Percentiles rank a stretch among this genome's conserved stretches.
Conservation (phyloP, 192 early-diverging fungal species). For the Piromyces finnis region DNA sequence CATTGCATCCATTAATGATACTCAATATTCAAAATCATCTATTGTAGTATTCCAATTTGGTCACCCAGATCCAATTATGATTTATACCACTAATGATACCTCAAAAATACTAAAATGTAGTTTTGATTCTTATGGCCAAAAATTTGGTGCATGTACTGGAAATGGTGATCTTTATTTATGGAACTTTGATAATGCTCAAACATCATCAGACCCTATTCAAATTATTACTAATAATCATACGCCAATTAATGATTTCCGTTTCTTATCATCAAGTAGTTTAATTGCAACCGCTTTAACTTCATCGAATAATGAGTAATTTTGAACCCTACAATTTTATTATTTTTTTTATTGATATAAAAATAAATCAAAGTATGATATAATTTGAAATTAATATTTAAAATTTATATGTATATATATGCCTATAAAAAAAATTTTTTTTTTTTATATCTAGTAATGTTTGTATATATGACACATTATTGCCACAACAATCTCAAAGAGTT, state of each 20-base stretch:
- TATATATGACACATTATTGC: conserved; percentile 63
- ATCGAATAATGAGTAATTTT: conserved; percentile 13
- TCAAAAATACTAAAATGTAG: conserved; percentile 22
- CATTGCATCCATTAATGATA: background rate
- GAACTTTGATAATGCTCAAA: conserved; percentile 54
- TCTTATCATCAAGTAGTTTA: conserved; percentile 49
- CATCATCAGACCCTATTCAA: conserved; percentile 10
- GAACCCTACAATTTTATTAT: background rate
- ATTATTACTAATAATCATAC: background rate
- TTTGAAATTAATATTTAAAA: too few species aligned
- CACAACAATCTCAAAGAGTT: conserved; percentile 31
- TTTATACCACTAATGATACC: conserved; percentile 27
- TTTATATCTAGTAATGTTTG: conserved; percentile 34
- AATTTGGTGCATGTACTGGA: conserved; percentile 53
- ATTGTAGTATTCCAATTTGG: conserved; percentile 64
- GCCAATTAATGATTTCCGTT: conserved; percentile 47
- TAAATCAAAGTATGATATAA: too few species aligned
- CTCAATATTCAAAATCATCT: background rate
- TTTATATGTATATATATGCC: too few species aligned
- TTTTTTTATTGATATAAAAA: too few species aligned
- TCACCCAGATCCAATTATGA: conserved; percentile 43
- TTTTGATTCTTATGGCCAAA: conserved; percentile 62
- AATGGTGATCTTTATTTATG: conserved; percentile 52
- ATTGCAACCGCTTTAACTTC: conserved; percentile 56
- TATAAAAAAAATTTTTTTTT: too few species aligned